Base-by-base conservation (phyloP, 768 basidiomycete genomes). In the Lactarius psammicola region DNA sequence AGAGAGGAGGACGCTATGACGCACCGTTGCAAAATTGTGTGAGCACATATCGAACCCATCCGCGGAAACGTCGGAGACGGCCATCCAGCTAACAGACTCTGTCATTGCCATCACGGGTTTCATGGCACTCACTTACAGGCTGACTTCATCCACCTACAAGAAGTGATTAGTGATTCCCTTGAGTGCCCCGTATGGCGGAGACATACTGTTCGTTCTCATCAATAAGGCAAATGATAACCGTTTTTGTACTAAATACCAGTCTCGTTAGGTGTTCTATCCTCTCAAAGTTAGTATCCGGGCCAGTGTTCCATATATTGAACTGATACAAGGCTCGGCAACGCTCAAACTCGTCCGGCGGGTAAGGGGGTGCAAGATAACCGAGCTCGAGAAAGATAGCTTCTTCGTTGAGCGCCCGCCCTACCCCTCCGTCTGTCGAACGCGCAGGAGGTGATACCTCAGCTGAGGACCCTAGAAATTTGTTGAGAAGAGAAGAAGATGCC, bases 221-320 rank as follows among this genome's bases (percentile, higher is more conserved):
- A n/a, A 94, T 82, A 42, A 96, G 78, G 9, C 89, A 85, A 26
- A 98, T 90, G 28, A 86, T 75, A 2, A 95, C 94, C 17, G 90
- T 87, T 74, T 91, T 92, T 2, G 94, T 91, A 72, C 84, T 90
- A 76, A 98, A 98, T 8, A 98, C 95, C 46, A 97, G 79, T 77
- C 95, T 95, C 46, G 90, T 91, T 31, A 98, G 83, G 74, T 96
- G 94, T 18, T 88, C 92, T 69, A 97, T 95, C 20, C 95, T 85
- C 75, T 97, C 95, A 73, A 98, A 97, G 74, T 96, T 95, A 68
- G 85, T 80, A 74, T 98, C 95, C 10, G 87, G 80, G 18, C 87
- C 86, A 0, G 94, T 95, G 68, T 91, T 86, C 84, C 93, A 88
- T 57, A 97, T 90, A 70, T 94, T 94, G 79, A 93, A 95, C 88